A percentile compares a stretch with the other conserved stretches of the same genome.
These are phyloP conservation scores for Rhododendron vialii DNA, from an alignment of 148 eudicot genomes.

Conservation along the genomic window DNA sequence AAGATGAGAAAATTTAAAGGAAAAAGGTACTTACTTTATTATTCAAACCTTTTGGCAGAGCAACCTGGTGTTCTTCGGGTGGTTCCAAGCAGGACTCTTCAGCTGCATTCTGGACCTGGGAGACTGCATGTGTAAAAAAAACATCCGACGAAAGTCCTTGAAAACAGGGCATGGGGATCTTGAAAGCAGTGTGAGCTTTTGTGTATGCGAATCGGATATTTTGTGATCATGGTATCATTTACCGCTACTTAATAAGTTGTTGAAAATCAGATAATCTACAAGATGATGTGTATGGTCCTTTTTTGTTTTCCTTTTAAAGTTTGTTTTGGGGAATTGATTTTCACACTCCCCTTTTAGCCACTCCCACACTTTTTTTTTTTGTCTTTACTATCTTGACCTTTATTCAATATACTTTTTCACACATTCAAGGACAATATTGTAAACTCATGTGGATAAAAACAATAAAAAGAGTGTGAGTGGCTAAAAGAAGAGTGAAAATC, in stretches of 20 bases:
- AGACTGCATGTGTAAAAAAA: conserved; percentile 3
- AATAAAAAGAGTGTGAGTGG: no score
- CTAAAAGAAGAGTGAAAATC: no score
- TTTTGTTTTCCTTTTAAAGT: neutral
- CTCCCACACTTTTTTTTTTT: no score
- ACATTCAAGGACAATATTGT: no score
- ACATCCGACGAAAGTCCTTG: neutral
- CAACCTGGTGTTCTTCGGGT: conserved; percentile 90
- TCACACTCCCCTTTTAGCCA: no score
- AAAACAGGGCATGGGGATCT: neutral
- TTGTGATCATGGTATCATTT: neutral
- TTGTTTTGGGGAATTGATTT: neutral
- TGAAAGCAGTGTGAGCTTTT: neutral
- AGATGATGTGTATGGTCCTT: neutral
- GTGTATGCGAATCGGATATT: neutral
- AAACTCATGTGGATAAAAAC: no score
- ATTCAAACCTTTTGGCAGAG: conserved; percentile 34
- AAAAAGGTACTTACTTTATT: neutral
- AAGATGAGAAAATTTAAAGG: neutral
- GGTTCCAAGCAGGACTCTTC: conserved; percentile 49
- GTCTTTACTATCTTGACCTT: no score
- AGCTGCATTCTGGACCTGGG: conserved; percentile 65
- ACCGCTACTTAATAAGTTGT: neutral
- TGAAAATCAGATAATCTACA: neutral
- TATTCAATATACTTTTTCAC: no score